A percentile compares a stretch with the other conserved stretches of the same genome.
Evolutionary conservation across 352 stramenopile species (phyloP).

Genomic region (Pythium brachiatum): DNA sequence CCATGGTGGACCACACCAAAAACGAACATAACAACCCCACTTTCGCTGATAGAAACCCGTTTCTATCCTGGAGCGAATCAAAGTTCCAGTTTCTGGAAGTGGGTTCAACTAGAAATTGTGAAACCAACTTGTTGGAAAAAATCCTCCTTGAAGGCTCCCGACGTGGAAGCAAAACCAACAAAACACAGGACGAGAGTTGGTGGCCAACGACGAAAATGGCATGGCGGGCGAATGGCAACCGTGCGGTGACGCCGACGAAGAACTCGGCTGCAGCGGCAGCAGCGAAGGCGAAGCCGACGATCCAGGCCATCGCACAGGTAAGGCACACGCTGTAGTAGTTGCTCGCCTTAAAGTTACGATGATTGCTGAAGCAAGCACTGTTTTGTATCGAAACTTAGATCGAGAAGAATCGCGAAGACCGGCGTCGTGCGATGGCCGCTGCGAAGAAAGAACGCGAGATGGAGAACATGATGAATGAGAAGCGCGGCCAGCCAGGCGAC

Average conservation of each 20-base stretch:
- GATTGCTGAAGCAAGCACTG: too few species aligned
- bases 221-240: slow-evolving; percentile 32
- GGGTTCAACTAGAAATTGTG: slow-evolving; percentile 9
- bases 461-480: slow-evolving; percentile 82
- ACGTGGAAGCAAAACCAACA: background rate
- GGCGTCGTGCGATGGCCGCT: slow-evolving; percentile 77
- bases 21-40: slow-evolving; percentile 2
- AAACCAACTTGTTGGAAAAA: slow-evolving; percentile 5
- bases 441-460: slow-evolving; percentile 84
- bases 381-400: slow-evolving; percentile 63
- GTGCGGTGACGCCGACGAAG: slow-evolving; percentile 25
- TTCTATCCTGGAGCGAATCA: slow-evolving; percentile 11
- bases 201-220: slow-evolving; percentile 20
- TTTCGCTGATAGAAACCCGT: slow-evolving; percentile 10
- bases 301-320: slow-evolving; percentile 64
- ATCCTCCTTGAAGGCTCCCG: background rate
- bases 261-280: slow-evolving; percentile 9
- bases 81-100: slow-evolving; percentile 4
- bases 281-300: slow-evolving; percentile 48
- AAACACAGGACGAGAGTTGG: background rate
- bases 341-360: too few species aligned
- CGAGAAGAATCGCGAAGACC: slow-evolving; percentile 82
- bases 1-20: slow-evolving; percentile 3
- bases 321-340: too few species aligned
- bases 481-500: slow-evolving; percentile 77